These are phyloP conservation scores for Moesziomyces antarcticus DNA, from an alignment of 1,284 basidiomycete species.

Conservation along the genomic window DNA sequence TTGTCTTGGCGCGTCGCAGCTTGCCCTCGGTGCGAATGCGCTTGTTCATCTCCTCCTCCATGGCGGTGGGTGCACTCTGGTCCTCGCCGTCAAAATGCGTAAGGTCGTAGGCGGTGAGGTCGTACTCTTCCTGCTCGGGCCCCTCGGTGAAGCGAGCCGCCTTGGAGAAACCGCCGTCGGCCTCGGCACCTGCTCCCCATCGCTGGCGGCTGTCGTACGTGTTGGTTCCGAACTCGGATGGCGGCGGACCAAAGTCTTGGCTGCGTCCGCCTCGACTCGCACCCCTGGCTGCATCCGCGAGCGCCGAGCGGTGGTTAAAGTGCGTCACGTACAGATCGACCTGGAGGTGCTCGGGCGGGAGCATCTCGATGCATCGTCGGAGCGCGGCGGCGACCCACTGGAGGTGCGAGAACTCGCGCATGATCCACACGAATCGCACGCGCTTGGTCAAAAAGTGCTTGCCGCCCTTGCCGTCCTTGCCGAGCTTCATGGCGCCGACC, in stretches of 20 bases:
- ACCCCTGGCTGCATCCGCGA: slow-evolving; percentile 9
- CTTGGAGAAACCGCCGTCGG: slow-evolving; percentile 13
- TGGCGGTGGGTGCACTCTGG: slow-evolving; percentile 73
- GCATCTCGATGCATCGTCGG: slow-evolving; percentile 76
- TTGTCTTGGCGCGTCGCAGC: slow-evolving; percentile 73
- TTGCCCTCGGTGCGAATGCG: slow-evolving; percentile 78
- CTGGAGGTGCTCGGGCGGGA: slow-evolving; percentile 74
- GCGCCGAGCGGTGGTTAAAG: slow-evolving; percentile 50
- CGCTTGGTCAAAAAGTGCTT: slow-evolving; percentile 73
- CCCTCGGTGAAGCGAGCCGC: slow-evolving; percentile 64
- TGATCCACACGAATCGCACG: slow-evolving; percentile 84
- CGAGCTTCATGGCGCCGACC: slow-evolving; percentile 62
- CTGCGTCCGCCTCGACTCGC: slow-evolving; percentile 9
- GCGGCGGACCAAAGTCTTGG: slow-evolving; percentile 9
- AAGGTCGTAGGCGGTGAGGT: slow-evolving; percentile 75
- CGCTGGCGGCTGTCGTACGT: slow-evolving; percentile 15
- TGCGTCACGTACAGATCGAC: slow-evolving; percentile 80
- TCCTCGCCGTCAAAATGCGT: slow-evolving; percentile 85
- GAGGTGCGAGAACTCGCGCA: slow-evolving; percentile 83
- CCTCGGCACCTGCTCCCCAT: slow-evolving; percentile 5
- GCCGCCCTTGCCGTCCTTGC: slow-evolving; percentile 59
- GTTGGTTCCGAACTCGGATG: slow-evolving; percentile 9
- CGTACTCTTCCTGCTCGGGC: slow-evolving; percentile 70
- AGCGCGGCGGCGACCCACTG: slow-evolving; percentile 82
- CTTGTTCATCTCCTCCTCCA: slow-evolving; percentile 75